Percentiles rank a stretch among this genome's conserved stretches.
Conservation (phyloP, 2,329 filamentous ascomycete species). For the Venturia effusa region DNA sequence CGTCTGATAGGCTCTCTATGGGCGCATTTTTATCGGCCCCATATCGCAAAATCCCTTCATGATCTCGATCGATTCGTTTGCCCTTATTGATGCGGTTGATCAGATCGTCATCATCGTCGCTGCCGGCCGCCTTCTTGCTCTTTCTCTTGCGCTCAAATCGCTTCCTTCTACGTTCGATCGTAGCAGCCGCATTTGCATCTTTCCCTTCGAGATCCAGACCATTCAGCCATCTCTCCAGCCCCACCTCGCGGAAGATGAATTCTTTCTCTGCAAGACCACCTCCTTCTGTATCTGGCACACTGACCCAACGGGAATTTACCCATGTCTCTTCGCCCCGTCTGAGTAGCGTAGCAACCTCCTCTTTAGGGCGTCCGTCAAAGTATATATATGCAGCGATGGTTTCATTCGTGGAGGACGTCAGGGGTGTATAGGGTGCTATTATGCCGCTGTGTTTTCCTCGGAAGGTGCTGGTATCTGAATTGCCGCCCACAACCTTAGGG, state of each 20-base stretch:
- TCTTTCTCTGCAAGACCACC: conserved; percentile 92
- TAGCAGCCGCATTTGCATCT: conserved; percentile 63
- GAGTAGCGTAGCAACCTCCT: conserved; percentile 90
- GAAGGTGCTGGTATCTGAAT: conserved; percentile 22
- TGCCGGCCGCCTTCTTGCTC: conserved; percentile 38
- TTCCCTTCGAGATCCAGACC: conserved; percentile 90
- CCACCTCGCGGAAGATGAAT: conserved; percentile 94
- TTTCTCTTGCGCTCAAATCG: conserved; percentile 69
- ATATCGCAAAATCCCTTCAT: conserved; percentile 62
- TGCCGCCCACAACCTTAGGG: conserved; percentile 66
- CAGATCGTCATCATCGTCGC: conserved; percentile 34
- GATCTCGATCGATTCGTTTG: conserved; percentile 20
- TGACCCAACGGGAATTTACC: conserved; percentile 98
- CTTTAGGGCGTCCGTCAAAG: conserved; percentile 89
- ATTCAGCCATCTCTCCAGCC: conserved; percentile 91
- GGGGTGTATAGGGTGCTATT: conserved; percentile 76
- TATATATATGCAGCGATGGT: conserved; percentile 98
- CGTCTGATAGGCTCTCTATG: conserved; percentile 61
- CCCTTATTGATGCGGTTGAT: conserved; percentile 17
- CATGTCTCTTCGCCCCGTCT: conserved; percentile 93
- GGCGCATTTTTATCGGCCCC: conserved; percentile 65
- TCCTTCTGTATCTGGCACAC: conserved; percentile 80
- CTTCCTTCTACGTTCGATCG: conserved; percentile 52
- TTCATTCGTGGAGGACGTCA: conserved; percentile 89
- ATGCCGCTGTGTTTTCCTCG: conserved; percentile 43